Evolutionary conservation across 2,329 filamentous ascomycete genomes (phyloP).

Genomic region (Fusarium sp.): DNA sequence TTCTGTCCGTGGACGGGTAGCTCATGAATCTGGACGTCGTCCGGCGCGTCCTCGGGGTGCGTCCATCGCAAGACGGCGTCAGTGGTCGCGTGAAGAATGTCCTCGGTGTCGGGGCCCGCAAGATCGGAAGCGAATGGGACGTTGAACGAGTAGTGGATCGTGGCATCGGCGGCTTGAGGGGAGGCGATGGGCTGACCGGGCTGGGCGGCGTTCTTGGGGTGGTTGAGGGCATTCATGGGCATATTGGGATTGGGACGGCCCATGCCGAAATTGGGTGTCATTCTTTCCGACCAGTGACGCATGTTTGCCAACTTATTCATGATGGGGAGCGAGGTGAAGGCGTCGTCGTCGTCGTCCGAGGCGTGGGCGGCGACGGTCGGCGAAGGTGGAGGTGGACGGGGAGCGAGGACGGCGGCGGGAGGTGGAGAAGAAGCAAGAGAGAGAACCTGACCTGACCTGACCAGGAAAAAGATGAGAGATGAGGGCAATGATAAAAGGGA

Average conservation of each 20-base stretch:
- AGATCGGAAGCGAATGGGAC: slow-evolving; percentile 95
- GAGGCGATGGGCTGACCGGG: slow-evolving; percentile 71
- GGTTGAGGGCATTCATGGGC: slow-evolving; percentile 67
- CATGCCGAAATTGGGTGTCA: slow-evolving; percentile 76
- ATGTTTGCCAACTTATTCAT: slow-evolving; percentile 81
- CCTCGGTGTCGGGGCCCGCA: slow-evolving; percentile 90
- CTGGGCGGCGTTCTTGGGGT: slow-evolving; percentile 66
- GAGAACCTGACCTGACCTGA: slow-evolving; percentile 13
- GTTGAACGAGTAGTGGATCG: slow-evolving; percentile 96
- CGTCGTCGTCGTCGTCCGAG: slow-evolving; percentile 44
- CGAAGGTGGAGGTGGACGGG: slow-evolving; percentile 38
- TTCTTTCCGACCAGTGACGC: slow-evolving; percentile 79
- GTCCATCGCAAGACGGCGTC: slow-evolving; percentile 93
- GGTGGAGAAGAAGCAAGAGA: slow-evolving; percentile 33
- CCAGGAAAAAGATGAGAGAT: slow-evolving; percentile 33
- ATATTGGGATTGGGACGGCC: slow-evolving; percentile 69
- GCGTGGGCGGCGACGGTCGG: slow-evolving; percentile 45
- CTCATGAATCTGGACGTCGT: slow-evolving; percentile 86
- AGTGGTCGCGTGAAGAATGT: slow-evolving; percentile 91
- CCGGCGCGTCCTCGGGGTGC: slow-evolving; percentile 86
- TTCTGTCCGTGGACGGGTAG: slow-evolving; percentile 93
- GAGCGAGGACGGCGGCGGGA: slow-evolving; percentile 27
- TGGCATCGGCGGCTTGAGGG: slow-evolving; percentile 77
- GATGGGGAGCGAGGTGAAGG: slow-evolving; percentile 50
- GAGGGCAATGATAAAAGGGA: slow-evolving; percentile 30